These are phyloP conservation scores for Linnemannia schmuckeri DNA, from an alignment of 192 early-diverging fungal species.

Conservation along the genomic window DNA sequence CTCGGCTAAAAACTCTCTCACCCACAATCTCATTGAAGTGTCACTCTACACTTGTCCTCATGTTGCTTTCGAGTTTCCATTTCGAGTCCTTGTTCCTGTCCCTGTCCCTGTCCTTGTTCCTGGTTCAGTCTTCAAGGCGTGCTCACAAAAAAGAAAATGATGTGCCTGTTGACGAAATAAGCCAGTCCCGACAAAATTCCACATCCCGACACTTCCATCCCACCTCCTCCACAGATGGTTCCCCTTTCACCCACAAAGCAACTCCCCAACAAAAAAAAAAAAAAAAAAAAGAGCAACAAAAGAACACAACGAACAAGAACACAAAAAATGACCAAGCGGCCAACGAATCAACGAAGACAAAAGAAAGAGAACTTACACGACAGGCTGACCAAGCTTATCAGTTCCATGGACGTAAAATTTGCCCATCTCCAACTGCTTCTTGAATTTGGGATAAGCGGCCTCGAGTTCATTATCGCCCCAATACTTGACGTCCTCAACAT, in stretches of 20 bases:
- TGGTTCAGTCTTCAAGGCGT: too few species aligned
- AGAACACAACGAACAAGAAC: background rate
- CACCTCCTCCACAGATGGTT: too few species aligned
- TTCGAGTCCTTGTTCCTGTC: background rate
- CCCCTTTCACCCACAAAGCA: background rate
- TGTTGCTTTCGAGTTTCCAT: background rate
- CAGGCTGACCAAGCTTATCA: slow-evolving; percentile 63
- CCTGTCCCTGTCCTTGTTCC: too few species aligned
- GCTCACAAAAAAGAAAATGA: too few species aligned
- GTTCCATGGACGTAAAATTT: slow-evolving; percentile 66
- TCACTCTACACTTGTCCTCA: background rate
- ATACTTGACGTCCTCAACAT: slow-evolving; percentile 64
- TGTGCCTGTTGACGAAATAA: too few species aligned
- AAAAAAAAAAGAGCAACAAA: background rate
- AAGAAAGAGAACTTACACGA: slow-evolving; percentile 59
- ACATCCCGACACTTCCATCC: too few species aligned
- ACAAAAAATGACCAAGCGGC: background rate
- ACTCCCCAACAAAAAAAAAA: slow-evolving; percentile 28
- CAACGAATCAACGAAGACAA: slow-evolving; percentile 5
- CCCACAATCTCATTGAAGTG: background rate
- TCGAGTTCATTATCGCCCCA: slow-evolving; percentile 37
- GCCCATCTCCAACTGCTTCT: slow-evolving; percentile 59
- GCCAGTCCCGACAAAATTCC: too few species aligned
- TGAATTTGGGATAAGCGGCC: slow-evolving; percentile 41
- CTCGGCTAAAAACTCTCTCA: slow-evolving; percentile 19